Base-by-base conservation (phyloP, 2,329 filamentous ascomycete genomes). In the Dactylellina leptospora region DNA sequence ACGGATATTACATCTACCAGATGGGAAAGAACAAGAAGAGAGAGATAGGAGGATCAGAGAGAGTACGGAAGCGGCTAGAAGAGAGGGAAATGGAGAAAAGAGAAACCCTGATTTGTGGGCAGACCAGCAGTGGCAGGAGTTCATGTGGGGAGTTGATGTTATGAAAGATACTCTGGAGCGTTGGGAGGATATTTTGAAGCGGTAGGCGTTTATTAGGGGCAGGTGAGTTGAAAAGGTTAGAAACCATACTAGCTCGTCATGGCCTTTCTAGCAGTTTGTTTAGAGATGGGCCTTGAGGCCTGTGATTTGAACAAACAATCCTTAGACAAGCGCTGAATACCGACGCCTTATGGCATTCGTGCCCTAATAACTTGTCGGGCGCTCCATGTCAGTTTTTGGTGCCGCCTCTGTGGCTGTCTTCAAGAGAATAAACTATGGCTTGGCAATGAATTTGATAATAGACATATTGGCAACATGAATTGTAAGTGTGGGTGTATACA, bases 11-110 rank as follows among this genome's bases (percentile, higher is more conserved):
- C 86, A 88, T 76, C 79, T 88, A 1, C 84, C 84, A 36, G 84
- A 86, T 75, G 85, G 86, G 50, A 82, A 82, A 74, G 85, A 84
- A 25, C 84, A 84, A 76, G 84, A 86, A 77, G 84, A 87, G 80
- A 81, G 86, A 33, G 86, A 88, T 75, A 82, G 80, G 61, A 81
- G 82, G 79, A 86, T 87, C 8, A 48, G 59, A 45, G 68, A 72
- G 22, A 72, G 68, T 23, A 72, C 68, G 1, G 40, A 64, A 23
- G 68, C 68, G 11, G 68, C 59, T 4, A 55, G 38, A n/a, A 58
- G 27, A n/a, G 59, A 51, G 10, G 47, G 54, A 3, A 36, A 40
- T 8, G 59, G 55, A 13, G 53, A 60, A 45, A 72, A 72, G 47
- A 56, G 68, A 40, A 72, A 77, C 45, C 76, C 75, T 6, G 78